phyloP scores from a whole-genome alignment of 1,139 yeast genomes.

The Candida sojae region DNA sequence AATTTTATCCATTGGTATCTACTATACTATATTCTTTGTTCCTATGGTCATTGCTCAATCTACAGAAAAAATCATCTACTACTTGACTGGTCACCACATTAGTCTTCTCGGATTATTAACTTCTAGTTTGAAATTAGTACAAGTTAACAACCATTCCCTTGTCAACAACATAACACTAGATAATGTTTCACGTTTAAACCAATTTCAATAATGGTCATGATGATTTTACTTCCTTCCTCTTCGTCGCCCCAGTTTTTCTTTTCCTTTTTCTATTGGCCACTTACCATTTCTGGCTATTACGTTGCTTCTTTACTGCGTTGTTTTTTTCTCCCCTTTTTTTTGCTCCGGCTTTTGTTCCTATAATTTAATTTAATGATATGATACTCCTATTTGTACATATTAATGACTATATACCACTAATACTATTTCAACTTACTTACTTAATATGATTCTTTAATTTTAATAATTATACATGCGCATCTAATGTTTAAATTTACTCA shows the following conservation, averaged over 20 bases:
- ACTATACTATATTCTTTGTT: slow-evolving; percentile 18
- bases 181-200: background rate
- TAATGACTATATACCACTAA: background rate
- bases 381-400: background rate
- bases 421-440: too few relatives aligned
- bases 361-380: background rate
- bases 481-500: too few relatives aligned
- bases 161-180: slow-evolving; percentile 1
- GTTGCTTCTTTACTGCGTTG: background rate
- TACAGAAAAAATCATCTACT: slow-evolving; percentile 19
- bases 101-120: background rate
- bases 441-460: too few relatives aligned
- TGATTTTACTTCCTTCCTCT: background rate
- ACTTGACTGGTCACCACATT: slow-evolving; percentile 20
- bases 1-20: slow-evolving; percentile 18
- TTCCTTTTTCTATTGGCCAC: too few relatives aligned
- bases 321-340: background rate
- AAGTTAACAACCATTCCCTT: background rate
- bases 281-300: too few relatives aligned
- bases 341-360: background rate
- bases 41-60: slow-evolving; percentile 16
- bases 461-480: too few relatives aligned
- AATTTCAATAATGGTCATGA: background rate
- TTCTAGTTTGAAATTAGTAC: slow-evolving; percentile 2
- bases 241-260: background rate